Base-by-base conservation (phyloP, 371 early-diverging fungal genomes). In the Rhizopus delemar region DNA sequence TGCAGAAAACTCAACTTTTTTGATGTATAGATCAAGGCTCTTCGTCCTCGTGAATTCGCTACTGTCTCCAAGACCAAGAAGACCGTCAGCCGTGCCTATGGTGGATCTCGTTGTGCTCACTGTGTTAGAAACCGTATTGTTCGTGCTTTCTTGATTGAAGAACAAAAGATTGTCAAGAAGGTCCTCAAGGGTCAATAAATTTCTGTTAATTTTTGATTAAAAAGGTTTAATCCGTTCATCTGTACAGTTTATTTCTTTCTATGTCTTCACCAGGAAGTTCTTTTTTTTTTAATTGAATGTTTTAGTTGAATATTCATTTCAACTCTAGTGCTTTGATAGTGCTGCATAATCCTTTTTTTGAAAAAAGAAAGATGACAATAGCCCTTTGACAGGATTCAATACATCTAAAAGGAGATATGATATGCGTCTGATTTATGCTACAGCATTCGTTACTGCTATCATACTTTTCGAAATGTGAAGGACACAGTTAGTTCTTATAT, bases 121-220 rank as follows among this genome's bases (percentile, higher is more conserved):
- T 96, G 97, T 83, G 97, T 97, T 59, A 91, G 97, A 75, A 85
- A 85, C 75, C 91, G 94, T 68, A 95, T 98, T 82, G 92, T 98
- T 70, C 95, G 98, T 69, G 95, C 97, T 70, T 98, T 98, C 92
- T 87, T 98, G 75, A 93, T 98, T 64, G 98, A 98, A 86, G 98
- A 98, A 86, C 97, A 97, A 86, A 97, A 97, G 93, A 96, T 98
- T 71, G 96, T 97, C 80, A 97, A 97, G 93, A 93, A 90, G 83
- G 94, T 96, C 68, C 84, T 95, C 73, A 96, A 95, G 90, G 79
- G 88, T 59, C 62, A 68, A 57, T 63, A 68, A 68, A 41, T 49
- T 22, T 43, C 15, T 5, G 8, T 43, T 43, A 43, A 43, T 43
- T 15, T 43, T 15, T 13, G 8, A 43, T 43, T 43, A 43, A 43